Evolutionary conservation across 2,329 filamentous ascomycete species (phyloP).

Genomic region (Hypoxylon sp.): DNA sequence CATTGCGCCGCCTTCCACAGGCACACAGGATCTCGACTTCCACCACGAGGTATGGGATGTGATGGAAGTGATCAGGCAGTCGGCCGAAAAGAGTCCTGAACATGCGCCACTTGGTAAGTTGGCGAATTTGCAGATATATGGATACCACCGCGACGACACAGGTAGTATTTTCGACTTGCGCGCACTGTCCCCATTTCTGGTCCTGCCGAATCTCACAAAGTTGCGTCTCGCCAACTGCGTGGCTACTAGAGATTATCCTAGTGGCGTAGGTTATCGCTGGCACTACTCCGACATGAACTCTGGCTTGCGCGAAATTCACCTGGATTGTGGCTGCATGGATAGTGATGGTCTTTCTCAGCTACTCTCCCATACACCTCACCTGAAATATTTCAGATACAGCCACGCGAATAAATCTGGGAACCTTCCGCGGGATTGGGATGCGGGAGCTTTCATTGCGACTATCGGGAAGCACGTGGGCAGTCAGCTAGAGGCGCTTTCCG

Average conservation of each 20-base stretch:
- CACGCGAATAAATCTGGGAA: constrained; percentile 22
- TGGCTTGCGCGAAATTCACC: constrained; percentile 24
- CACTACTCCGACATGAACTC: constrained; percentile 23
- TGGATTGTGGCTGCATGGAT: constrained; percentile 29
- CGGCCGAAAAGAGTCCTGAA: neutral
- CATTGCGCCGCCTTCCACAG: neutral
- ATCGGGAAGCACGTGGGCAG: constrained; percentile 36
- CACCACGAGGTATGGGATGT: constrained; percentile 1
- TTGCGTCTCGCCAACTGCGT: neutral
- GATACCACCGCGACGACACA: neutral
- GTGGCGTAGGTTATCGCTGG: constrained; percentile 25
- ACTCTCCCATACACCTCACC: constrained; percentile 33
- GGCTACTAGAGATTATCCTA: neutral
- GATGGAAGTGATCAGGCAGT: constrained; percentile 18
- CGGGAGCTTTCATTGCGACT: constrained; percentile 33
- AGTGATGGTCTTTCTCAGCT: constrained; percentile 21
- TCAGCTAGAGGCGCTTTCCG: constrained; percentile 32
- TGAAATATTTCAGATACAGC: constrained; percentile 28
- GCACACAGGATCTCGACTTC: neutral
- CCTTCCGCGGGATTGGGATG: constrained; percentile 29
- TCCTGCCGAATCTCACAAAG: constrained; percentile 3
- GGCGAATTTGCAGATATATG: neutral
- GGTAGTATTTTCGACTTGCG: neutral
- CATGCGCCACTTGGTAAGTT: constrained; percentile 15
- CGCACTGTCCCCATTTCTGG: constrained; percentile 22